Percentiles rank a stretch among this genome's conserved stretches.
Evolutionary conservation across 2,329 filamentous ascomycete species (phyloP).

Genomic region (Rhinocladiella mackenziei): DNA sequence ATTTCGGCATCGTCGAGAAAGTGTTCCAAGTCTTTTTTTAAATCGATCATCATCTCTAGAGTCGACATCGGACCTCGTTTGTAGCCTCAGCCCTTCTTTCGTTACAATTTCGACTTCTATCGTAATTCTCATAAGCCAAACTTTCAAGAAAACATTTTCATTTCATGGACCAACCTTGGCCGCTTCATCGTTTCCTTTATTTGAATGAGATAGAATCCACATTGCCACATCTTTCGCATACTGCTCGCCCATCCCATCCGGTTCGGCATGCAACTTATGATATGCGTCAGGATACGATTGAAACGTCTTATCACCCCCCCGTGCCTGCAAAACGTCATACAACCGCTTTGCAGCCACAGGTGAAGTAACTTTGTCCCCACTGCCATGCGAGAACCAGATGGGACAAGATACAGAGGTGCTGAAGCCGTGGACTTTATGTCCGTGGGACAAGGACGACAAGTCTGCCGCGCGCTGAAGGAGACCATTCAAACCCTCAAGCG

Average conservation of each 20-base stretch:
- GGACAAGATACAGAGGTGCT: conserved; percentile 46
- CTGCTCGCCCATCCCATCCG: conserved; percentile 32
- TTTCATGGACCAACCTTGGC: conserved; percentile 9
- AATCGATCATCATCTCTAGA: too few species aligned
- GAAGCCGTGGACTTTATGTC: conserved; percentile 13
- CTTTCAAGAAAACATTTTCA: too few species aligned
- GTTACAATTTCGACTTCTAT: conserved; percentile 13
- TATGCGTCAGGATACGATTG: conserved; percentile 72
- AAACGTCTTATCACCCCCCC: conserved; percentile 52
- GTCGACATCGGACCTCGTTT: too few species aligned
- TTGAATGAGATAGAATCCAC: conserved; percentile 55
- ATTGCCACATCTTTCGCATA: conserved; percentile 57
- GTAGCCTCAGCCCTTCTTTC: too few species aligned
- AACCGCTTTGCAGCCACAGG: conserved; percentile 63
- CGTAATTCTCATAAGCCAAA: too few species aligned
- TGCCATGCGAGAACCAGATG: conserved; percentile 73
- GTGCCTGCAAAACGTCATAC: conserved; percentile 53
- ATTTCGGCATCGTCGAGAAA: too few species aligned
- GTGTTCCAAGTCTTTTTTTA: too few species aligned
- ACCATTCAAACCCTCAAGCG: conserved; percentile 71
- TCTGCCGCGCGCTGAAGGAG: conserved; percentile 69
- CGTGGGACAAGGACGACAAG: conserved; percentile 52
- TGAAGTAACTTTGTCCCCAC: conserved; percentile 65
- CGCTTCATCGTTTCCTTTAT: conserved; percentile 1
- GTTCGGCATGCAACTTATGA: conserved; percentile 56